Evolutionary conservation across 331 rosid genomes (phyloP).

Genomic region (Rosa hybrid): DNA sequence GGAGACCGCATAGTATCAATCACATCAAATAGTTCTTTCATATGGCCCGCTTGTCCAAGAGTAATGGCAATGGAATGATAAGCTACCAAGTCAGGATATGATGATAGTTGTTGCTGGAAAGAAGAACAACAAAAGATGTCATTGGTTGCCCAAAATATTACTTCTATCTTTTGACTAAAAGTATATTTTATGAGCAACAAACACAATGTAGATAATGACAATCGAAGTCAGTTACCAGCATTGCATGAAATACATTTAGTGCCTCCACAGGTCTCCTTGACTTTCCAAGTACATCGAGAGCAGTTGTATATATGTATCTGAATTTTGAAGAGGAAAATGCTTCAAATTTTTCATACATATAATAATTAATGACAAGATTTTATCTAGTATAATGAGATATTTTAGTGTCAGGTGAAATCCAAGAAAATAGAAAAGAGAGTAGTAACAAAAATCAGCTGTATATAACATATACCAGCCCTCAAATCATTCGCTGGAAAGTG

Average conservation of each 20-base stretch:
- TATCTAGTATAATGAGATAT: not conserved
- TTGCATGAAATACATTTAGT: slow-evolving; percentile 69
- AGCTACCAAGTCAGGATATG: slow-evolving; percentile 92
- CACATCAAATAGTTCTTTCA: slow-evolving; percentile 90
- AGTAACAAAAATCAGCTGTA: slow-evolving; percentile 3
- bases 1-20: slow-evolving; percentile 84
- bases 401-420: not conserved
- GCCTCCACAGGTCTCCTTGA: slow-evolving; percentile 93
- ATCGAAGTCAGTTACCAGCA: slow-evolving; percentile 61
- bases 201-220: slow-evolving; percentile 4
- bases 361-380: slow-evolving; percentile 2
- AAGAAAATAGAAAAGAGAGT: not conserved
- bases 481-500: not conserved
- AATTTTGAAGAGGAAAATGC: slow-evolving; percentile 14
- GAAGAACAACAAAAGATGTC: slow-evolving; percentile 17
- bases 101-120: slow-evolving; percentile 82
- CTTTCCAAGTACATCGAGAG: slow-evolving; percentile 89
- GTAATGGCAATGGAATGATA: slow-evolving; percentile 86
- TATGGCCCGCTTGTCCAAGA: slow-evolving; percentile 93
- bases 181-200: slow-evolving; percentile 22
- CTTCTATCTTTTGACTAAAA: not conserved
- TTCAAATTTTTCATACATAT: not conserved
- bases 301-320: slow-evolving; percentile 81
- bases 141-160: not conserved
- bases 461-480: not conserved